Percentiles rank a stretch among this genome's conserved stretches.
Evolutionary conservation across 306 rosid species (phyloP).

Genomic region (Pterocarpus macrocarpus): DNA sequence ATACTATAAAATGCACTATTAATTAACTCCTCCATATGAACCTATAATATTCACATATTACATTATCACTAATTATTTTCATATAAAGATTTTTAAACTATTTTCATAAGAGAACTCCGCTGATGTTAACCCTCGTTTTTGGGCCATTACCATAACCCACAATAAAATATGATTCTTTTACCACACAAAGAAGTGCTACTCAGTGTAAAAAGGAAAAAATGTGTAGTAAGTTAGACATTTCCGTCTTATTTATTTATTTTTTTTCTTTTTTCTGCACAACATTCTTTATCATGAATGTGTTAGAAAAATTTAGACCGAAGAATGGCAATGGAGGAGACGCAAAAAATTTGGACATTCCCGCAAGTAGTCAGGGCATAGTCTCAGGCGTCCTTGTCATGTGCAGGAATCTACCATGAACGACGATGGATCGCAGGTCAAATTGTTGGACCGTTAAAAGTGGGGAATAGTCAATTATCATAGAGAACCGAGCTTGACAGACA

Average conservation of each 20-base stretch:
- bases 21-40: no score
- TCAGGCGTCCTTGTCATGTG: not conserved
- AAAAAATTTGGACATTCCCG: slow-evolving; percentile 16
- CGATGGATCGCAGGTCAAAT: slow-evolving; percentile 30
- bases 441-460: slow-evolving; percentile 32
- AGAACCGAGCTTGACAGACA: slow-evolving; percentile 49
- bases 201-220: no score
- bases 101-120: no score
- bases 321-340: not conserved
- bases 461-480: slow-evolving; percentile 41
- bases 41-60: no score
- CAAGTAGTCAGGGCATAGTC: not conserved
- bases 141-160: slow-evolving; percentile 12
- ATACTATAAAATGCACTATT: no score
- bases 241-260: not conserved
- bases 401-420: slow-evolving; percentile 52
- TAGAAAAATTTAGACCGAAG: slow-evolving; percentile 8
- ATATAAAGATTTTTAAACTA: no score
- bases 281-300: slow-evolving; percentile 3
- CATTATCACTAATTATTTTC: no score
- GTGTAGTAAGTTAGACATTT: no score
- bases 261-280: not conserved
- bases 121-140: slow-evolving; percentile 11
- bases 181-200: not conserved
- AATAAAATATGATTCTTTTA: not conserved